Evolutionary conservation across 164 flowering plant species (phyloP), one percentile per base, ranked within the genome.

Genomic region (Chimonanthus praecox): DNA sequence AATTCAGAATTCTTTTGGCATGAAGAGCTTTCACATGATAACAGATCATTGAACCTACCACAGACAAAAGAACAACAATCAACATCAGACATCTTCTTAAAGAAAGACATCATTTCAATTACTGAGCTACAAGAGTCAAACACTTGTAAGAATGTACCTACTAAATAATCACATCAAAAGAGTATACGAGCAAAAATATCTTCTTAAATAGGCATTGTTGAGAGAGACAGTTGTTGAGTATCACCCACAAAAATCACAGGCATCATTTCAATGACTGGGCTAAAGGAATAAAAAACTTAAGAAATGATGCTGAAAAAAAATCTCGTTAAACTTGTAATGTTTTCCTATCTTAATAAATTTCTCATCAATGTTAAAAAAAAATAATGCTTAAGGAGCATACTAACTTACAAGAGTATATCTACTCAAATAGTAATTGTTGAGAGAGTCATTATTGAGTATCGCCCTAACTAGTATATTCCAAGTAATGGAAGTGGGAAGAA

Each of bases 391-490:
- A 33, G 33, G 33, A 33, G 33, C 33, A 70, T 60, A 50, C 68
- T 49, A 43, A 47, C 68, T 47, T 20, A 47, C 58, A 72, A 47
- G 58, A 64, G 45, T 33, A 33, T 44, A 60, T 7, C 51, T 61
- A 8, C 11, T 47, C 10, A 45, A 71, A 5, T 43, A 61, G 48
- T 7, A 21, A 18, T 58, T 67, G 49, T 11, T 58, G 69, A 51
- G 62, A 48, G 64, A 58, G 13, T 71, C 78, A 66, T 58, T 71
- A 45, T 71, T 51, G 10, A 78, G 33, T 20, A 88, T 86, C 8
- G 94, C 89, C 75, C 88, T 79, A 58, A 92, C 92, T 58, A 92
- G 90, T 79, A 94, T 91, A 78, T 80, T 77, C 99, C 98, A 92
- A 49, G 97, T 90, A 71, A 90, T 74, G 20, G 76, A 60, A 72